A percentile compares a stretch with the other conserved stretches of the same genome.
Evolutionary conservation across 129 eudicot genomes (phyloP).

Genomic region (Flaveria ramosissima): DNA sequence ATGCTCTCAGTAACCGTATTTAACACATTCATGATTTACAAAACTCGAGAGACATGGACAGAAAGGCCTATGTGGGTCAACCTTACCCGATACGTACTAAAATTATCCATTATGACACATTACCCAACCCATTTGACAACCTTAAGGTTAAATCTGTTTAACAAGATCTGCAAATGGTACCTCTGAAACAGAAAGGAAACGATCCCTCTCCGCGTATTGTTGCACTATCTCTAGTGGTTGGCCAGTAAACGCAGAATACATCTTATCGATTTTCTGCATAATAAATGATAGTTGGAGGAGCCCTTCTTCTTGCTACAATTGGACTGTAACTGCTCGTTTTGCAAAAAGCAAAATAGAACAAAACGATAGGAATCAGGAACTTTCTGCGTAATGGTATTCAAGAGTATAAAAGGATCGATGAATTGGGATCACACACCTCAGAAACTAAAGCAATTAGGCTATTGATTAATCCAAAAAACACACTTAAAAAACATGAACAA

Average conservation of each 20-base stretch:
- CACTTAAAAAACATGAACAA: neutral
- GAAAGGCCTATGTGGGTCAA: neutral
- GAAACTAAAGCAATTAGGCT: neutral
- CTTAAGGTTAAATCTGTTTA: neutral
- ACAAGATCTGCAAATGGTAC: slow-evolving; percentile 36
- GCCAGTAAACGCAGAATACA: slow-evolving; percentile 86
- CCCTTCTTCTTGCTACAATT: slow-evolving; percentile 63
- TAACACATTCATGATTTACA: neutral
- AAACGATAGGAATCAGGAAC: neutral
- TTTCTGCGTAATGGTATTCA: neutral
- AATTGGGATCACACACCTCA: neutral
- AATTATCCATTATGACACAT: neutral
- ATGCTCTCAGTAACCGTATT: neutral
- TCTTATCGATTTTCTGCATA: slow-evolving; percentile 79
- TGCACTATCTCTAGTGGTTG: slow-evolving; percentile 78
- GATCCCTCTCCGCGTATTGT: slow-evolving; percentile 73
- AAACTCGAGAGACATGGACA: neutral
- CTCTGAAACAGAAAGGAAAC: slow-evolving; percentile 83
- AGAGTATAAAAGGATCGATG: neutral
- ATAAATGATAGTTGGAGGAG: slow-evolving; percentile 64
- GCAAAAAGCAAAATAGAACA: neutral
- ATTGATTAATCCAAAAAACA: neutral
- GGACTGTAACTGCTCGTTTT: slow-evolving; percentile 52
- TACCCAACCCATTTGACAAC: neutral
- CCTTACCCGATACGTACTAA: neutral